A percentile compares a stretch with the other conserved stretches of the same genome.
These are phyloP conservation scores for Quercus phellos DNA, from an alignment of 331 rosid species.

Conservation along the genomic window DNA sequence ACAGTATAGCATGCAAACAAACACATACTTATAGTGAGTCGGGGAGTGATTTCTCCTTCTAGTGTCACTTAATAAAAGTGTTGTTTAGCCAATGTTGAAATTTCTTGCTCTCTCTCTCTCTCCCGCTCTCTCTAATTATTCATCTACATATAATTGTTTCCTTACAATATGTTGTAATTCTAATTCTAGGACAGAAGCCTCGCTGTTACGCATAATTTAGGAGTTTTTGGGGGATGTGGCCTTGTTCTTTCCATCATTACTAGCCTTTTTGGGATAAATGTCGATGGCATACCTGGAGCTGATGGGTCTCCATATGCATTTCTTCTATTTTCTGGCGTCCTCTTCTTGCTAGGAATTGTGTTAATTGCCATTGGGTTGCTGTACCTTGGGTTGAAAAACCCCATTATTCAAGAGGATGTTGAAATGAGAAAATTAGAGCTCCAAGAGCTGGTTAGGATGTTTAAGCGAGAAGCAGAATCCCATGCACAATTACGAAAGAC, in stretches of 20 bases:
- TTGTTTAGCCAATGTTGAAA: too few species aligned
- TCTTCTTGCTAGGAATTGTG: slow-evolving; percentile 41
- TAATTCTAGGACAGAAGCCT: slow-evolving; percentile 76
- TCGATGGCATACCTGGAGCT: slow-evolving; percentile 86
- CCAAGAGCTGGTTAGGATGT: slow-evolving; percentile 69
- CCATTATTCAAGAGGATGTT: slow-evolving; percentile 50
- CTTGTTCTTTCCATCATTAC: slow-evolving; percentile 78
- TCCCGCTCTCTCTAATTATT: too few species aligned
- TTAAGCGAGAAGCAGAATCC: slow-evolving; percentile 86
- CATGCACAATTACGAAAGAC: slow-evolving; percentile 66
- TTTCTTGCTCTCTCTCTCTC: background rate
- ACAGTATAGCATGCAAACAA: too few species aligned
- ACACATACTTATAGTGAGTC: too few species aligned
- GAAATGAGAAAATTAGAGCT: slow-evolving; percentile 67
- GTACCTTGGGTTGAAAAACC: slow-evolving; percentile 69
- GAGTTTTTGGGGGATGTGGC: slow-evolving; percentile 88
- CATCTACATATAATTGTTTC: too few species aligned
- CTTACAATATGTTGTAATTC: background rate
- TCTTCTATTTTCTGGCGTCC: slow-evolving; percentile 47
- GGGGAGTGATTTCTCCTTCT: too few species aligned
- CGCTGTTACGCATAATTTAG: slow-evolving; percentile 71
- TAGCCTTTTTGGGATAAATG: slow-evolving; percentile 86
- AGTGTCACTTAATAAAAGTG: too few species aligned
- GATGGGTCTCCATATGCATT: slow-evolving; percentile 60
- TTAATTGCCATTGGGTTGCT: slow-evolving; percentile 62